A percentile compares a stretch with the other conserved stretches of the same genome.
These are phyloP conservation scores for Favolaschia claudopus DNA, from an alignment of 768 basidiomycete species.

Conservation along the genomic window DNA sequence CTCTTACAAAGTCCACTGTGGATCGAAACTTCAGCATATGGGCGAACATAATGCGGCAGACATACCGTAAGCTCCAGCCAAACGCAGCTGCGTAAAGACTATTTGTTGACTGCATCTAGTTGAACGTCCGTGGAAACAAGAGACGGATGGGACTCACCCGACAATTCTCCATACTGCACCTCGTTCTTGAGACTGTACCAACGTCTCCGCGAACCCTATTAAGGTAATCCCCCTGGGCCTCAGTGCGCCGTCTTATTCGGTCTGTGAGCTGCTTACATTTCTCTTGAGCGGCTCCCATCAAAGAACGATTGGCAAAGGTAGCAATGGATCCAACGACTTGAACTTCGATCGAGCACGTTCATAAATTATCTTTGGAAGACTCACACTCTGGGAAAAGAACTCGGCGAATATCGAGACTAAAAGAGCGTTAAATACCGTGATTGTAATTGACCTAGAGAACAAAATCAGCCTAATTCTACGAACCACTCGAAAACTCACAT, in stretches of 20 bases:
- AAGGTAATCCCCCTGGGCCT: neutral
- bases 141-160: constrained; percentile 41
- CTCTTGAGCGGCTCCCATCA: constrained; percentile 65
- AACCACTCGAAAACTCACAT: constrained; percentile 41
- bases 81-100: constrained; percentile 58
- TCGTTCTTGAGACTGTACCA: constrained; percentile 52
- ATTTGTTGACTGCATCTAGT: constrained; percentile 55
- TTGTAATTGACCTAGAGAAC: constrained; percentile 55
- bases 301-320: constrained; percentile 51
- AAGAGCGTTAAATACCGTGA: constrained; percentile 46
- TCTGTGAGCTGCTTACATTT: no score
- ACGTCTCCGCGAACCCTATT: constrained; percentile 56
- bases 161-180: constrained; percentile 64
- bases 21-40: neutral
- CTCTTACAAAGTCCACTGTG: constrained; percentile 11
- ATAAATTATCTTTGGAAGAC: no score
- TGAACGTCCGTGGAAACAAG: neutral
- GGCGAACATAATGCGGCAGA: neutral
- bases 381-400: no score
- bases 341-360: no score
- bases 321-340: constrained; percentile 55
- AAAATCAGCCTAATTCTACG: neutral
- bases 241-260: no score
- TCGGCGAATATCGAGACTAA: no score
- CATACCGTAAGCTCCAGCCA: constrained; percentile 39